Evolutionary conservation across 208 protist genomes (phyloP).

Genomic region (Trypanosoma rangeli): DNA sequence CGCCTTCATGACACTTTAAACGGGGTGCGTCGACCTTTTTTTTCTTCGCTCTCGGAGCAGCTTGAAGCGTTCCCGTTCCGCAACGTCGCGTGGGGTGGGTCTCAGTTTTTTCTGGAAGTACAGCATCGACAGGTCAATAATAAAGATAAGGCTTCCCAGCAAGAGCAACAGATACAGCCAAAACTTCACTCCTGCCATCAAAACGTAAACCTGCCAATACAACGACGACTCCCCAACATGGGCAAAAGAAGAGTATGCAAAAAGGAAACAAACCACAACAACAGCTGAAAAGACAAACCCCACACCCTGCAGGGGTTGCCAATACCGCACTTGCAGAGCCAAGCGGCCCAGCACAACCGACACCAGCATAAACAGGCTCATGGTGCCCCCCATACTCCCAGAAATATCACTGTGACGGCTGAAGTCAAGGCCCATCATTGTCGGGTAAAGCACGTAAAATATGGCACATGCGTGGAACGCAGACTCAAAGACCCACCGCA

Average conservation of each 20-base stretch:
- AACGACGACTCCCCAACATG: slow-evolving; percentile 52
- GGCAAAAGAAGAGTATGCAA: slow-evolving; percentile 62
- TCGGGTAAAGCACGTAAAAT: slow-evolving; percentile 70
- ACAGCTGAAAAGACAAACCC: slow-evolving; percentile 60
- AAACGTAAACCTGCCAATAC: slow-evolving; percentile 71
- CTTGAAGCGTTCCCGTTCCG: slow-evolving; percentile 41
- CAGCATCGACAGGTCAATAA: slow-evolving; percentile 51
- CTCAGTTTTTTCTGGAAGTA: slow-evolving; percentile 58
- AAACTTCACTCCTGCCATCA: slow-evolving; percentile 63
- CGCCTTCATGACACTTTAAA: neutral
- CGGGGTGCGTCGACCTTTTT: neutral
- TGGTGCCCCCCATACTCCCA: slow-evolving; percentile 54
- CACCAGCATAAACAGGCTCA: slow-evolving; percentile 70
- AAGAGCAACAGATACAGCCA: slow-evolving; percentile 79
- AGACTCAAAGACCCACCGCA: slow-evolving; percentile 64
- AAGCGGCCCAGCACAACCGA: slow-evolving; percentile 71
- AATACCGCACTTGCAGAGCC: slow-evolving; percentile 66
- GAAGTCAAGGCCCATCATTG: slow-evolving; percentile 20
- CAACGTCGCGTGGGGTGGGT: slow-evolving; percentile 61
- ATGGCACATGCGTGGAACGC: slow-evolving; percentile 57
- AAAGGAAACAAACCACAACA: slow-evolving; percentile 45
- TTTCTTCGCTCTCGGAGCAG: neutral
- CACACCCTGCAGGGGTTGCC: slow-evolving; percentile 67
- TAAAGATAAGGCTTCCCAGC: slow-evolving; percentile 38
- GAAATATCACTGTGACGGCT: slow-evolving; percentile 38